These are phyloP conservation scores for Takakia lepidozioides DNA, from an alignment of 225 moss, liverwort and hornwort species.

Conservation along the genomic window DNA sequence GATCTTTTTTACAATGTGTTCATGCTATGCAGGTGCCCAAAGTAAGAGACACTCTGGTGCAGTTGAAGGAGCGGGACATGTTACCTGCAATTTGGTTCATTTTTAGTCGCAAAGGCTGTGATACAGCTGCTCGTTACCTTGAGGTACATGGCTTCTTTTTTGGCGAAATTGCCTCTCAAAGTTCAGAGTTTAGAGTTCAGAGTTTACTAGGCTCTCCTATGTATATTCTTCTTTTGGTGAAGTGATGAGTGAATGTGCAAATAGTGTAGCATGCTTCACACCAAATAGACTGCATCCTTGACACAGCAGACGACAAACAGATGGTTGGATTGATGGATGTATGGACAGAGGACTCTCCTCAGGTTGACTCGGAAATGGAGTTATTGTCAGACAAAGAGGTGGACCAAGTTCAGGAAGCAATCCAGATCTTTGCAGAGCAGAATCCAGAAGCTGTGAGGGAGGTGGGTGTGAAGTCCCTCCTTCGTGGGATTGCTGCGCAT, in stretches of 20 bases:
- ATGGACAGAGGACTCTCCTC: slow-evolving; percentile 15
- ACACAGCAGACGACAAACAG: slow-evolving; percentile 30
- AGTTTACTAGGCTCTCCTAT: too few species aligned
- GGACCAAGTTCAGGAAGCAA: slow-evolving; percentile 29
- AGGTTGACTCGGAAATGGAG: slow-evolving; percentile 16
- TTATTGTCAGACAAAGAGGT: slow-evolving; percentile 31
- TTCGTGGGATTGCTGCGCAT: slow-evolving; percentile 84
- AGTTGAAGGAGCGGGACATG: slow-evolving; percentile 75
- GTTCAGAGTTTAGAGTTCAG: too few species aligned
- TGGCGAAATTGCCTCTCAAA: too few species aligned
- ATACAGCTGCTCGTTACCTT: slow-evolving; percentile 75
- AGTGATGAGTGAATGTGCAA: too few species aligned
- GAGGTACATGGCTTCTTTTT: too few species aligned
- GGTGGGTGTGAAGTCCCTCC: slow-evolving; percentile 65
- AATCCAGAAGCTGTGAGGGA: slow-evolving; percentile 84
- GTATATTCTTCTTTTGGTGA: too few species aligned
- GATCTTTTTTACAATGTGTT: too few species aligned
- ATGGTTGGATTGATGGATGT: too few species aligned
- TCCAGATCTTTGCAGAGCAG: slow-evolving; percentile 56
- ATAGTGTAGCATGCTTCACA: slow-evolving; percentile 37
- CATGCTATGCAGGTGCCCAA: slow-evolving; percentile 59
- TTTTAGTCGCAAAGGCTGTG: slow-evolving; percentile 91
- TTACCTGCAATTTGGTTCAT: slow-evolving; percentile 99
- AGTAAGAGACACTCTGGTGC: slow-evolving; percentile 71
- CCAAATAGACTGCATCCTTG: slow-evolving; percentile 48